A percentile compares a stretch with the other conserved stretches of the same genome.
phyloP scores from a whole-genome alignment of 345 rosid genomes.

The Clausena lansium region DNA sequence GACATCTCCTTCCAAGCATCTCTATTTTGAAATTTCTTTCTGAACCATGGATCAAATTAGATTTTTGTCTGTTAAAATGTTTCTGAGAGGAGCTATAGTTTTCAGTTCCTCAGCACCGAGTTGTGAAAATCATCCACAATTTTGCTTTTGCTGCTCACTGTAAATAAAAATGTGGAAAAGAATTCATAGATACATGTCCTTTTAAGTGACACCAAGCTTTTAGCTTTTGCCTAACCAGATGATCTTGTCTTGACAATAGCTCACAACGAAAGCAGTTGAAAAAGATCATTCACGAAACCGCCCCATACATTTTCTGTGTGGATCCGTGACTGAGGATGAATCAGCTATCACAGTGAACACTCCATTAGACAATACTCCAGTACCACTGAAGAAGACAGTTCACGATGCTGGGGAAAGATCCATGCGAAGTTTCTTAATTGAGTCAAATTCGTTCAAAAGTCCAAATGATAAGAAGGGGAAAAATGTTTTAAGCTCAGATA shows the following conservation, averaged over 20 bases:
- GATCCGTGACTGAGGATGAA: slow-evolving; percentile 51
- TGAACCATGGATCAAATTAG: neutral
- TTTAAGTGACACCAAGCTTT: neutral
- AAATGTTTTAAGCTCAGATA: slow-evolving; percentile 13
- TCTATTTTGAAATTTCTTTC: neutral
- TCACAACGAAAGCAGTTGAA: slow-evolving; percentile 67
- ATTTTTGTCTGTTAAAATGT: neutral
- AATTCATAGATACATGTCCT: neutral
- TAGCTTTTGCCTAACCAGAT: slow-evolving; percentile 10
- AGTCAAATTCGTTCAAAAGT: slow-evolving; percentile 29
- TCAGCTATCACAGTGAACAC: slow-evolving; percentile 46
- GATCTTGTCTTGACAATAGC: slow-evolving; percentile 35
- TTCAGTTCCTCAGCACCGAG: neutral
- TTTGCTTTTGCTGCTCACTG: neutral
- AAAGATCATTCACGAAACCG: slow-evolving; percentile 66
- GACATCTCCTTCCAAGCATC: neutral
- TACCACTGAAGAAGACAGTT: slow-evolving; percentile 47
- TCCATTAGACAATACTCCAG: slow-evolving; percentile 42
- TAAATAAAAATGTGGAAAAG: neutral
- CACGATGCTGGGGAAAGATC: slow-evolving; percentile 38
- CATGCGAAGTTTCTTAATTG: slow-evolving; percentile 33
- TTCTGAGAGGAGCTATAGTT: neutral
- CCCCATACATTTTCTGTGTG: slow-evolving; percentile 65
- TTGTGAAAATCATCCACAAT: neutral
- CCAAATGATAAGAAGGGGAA: slow-evolving; percentile 21